Evolutionary conservation across 1,284 basidiomycete genomes (phyloP), one percentile per base, ranked within the genome.

Genomic region (Ganoderma sinense): DNA sequence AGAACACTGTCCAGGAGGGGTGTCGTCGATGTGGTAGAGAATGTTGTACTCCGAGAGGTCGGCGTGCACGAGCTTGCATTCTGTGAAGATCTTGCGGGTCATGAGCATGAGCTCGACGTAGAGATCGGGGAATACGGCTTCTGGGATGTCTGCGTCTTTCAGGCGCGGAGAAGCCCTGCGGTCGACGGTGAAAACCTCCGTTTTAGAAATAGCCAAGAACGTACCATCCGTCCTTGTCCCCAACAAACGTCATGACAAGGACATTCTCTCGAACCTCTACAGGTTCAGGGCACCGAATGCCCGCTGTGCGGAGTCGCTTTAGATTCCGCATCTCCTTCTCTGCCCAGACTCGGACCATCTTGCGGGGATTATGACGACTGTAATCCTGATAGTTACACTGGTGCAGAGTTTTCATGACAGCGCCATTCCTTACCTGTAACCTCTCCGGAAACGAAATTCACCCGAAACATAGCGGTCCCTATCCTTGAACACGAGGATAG

Each of bases 31-130:
- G 82, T 94, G 92, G 77, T 89, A 97, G 77, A 99, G 87, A 73
- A 99, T 93, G 80, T 99, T 99, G 89, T 99, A 99, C 82, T 99
- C 98, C 71, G 94, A 97, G 69, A 99, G 85, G 85, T 99, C 98
- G 67, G 98, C 98, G 77, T 99, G 98, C 0, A 99, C 97, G 66
- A 99, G 90, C 70, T 91, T 92, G 87, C 98, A 99, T 45, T 87
- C 85, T 75, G 96, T 93, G 81, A 93, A 99, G 86, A 99, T 94
- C 70, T 86, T 88, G 69, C 97, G 90, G 65, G 97, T 87, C 68
- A 88, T 89, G 73, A 94, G 87, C 55, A 99, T 80, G 48, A 98
- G 86, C 79, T 98, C 94, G 33, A 85, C 80, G 78, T 99, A 99
- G 3, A 99, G 86, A 0, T 82, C 78, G 0, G 86, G 81, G 64